Evolutionary conservation across 2,329 filamentous ascomycete species (phyloP), one percentile per base, ranked within the genome.

Genomic region (Penicillium freii): DNA sequence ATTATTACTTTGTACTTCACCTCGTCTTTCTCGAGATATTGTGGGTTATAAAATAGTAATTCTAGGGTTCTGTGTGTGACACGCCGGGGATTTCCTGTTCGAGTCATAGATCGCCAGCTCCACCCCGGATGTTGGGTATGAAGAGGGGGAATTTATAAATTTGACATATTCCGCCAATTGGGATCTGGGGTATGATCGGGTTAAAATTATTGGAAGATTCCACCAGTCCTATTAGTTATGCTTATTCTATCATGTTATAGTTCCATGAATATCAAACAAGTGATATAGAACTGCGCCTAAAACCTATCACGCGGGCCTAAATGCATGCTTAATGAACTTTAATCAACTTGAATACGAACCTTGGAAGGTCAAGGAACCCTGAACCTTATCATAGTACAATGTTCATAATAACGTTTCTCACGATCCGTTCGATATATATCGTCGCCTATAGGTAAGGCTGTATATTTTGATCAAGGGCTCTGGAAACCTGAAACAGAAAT

Each of bases 71-170:
- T 40, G n/a, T 33, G n/a, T 51, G 48, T 29, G 17, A 19, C 5
- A 27, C 42, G 8, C 11, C 10, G 17, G 29, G 19, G 9, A 6
- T 49, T 54, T 33, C 34, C 51, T 29, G 21, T 53, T 36, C 13
- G 21, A 53, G 54, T 36, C 29, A 46, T 33, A 13, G 44, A 54
- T 54, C 44, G 15, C 29, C 51, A 42, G 45, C 11, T 50, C 27
- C 17, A 17, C 42, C 40, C 29, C 23, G n/a, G 40, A 46, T 34
- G 21, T 54, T 54, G 51, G 42, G 25, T 27, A 33, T 23, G 3
- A 25, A 33, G 42, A 48, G 27, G 19, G 25, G 25, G 13, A 9
- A 31, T 33, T n/a, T 17, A n/a, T 5, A 15, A 19, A 45, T 42
- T 36, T 19, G 17, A 21, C 25, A 8, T 39, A 25, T 40, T 47